These are phyloP conservation scores for Platanus orientalis DNA, from an alignment of 164 flowering plant genomes.

Conservation along the genomic window DNA sequence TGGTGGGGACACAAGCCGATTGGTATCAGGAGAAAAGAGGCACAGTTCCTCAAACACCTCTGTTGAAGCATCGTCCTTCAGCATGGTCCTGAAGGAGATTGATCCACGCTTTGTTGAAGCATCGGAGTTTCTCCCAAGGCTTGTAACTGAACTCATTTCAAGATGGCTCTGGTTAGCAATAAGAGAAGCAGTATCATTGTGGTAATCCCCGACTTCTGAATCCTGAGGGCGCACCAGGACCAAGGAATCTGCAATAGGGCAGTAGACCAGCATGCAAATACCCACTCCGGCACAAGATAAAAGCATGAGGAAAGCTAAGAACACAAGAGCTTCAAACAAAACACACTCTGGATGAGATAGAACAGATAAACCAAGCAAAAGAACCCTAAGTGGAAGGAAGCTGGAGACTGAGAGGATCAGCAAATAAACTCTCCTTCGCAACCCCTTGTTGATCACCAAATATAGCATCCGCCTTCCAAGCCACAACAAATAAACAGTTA, in stretches of 20 bases:
- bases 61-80: conserved; percentile 40
- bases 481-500: conserved; percentile 62
- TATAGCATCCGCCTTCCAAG: conserved; percentile 66
- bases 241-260: conserved; percentile 80
- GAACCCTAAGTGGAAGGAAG: conserved; percentile 68
- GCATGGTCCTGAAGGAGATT: conserved; percentile 67
- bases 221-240: conserved; percentile 50
- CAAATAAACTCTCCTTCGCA: conserved; percentile 74
- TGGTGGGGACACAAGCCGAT: conserved; percentile 21
- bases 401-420: conserved; percentile 65
- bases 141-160: conserved; percentile 34
- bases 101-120: conserved; percentile 74
- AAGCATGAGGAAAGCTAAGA: conserved; percentile 70
- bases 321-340: conserved; percentile 63
- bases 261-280: conserved; percentile 77
- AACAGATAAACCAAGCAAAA: conserved; percentile 82
- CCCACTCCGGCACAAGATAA: conserved; percentile 61
- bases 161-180: conserved; percentile 54
- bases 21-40: conserved; percentile 23
- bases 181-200: conserved; percentile 50
- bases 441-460: conserved; percentile 75
- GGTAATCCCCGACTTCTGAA: conserved; percentile 52
- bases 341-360: conserved; percentile 52
- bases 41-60: conserved; percentile 29
- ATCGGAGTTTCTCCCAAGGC: conserved; percentile 57